phyloP scores from a whole-genome alignment of 257 asterid species.

The Jasminum sambac region DNA sequence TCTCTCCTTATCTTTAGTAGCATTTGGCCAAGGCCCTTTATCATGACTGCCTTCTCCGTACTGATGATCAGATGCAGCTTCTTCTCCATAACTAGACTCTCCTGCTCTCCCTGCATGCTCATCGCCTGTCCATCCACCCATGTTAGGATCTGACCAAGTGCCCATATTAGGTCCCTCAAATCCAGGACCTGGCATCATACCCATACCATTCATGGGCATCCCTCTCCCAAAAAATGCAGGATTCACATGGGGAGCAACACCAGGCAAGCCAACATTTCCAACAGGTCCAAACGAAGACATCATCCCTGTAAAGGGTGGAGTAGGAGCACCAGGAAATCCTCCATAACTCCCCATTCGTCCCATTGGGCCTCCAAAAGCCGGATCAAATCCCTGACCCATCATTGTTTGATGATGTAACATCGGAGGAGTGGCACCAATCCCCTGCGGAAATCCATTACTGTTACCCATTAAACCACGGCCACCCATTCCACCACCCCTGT shows the following conservation, averaged over 20 bases:
- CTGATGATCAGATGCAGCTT: conserved; percentile 86
- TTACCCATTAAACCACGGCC: conserved; percentile 68
- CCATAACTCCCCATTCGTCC: conserved; percentile 84
- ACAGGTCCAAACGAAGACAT: conserved; percentile 73
- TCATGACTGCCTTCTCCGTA: conserved; percentile 80
- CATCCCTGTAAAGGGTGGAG: conserved; percentile 72
- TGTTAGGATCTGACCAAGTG: conserved; percentile 79
- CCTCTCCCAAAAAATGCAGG: conserved; percentile 96
- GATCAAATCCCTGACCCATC: conserved; percentile 97
- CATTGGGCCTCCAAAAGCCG: conserved; percentile 91
- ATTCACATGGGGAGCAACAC: conserved; percentile 97
- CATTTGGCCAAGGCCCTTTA: conserved; percentile 65
- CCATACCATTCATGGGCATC: conserved; percentile 87
- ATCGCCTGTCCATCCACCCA: conserved; percentile 88
- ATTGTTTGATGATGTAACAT: conserved; percentile 81
- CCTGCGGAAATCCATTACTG: conserved; percentile 72
- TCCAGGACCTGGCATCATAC: conserved; percentile 79
- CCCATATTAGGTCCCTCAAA: conserved; percentile 84
- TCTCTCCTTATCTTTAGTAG: conserved; percentile 66
- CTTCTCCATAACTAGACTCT: conserved; percentile 92
- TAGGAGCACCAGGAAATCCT: conserved; percentile 75
- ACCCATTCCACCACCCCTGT: conserved; percentile 65
- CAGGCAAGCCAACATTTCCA: conserved; percentile 76
- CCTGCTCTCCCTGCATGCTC: conserved; percentile 85
- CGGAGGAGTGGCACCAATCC: conserved; percentile 74